Percentiles rank a stretch among this genome's conserved stretches.
Conservation (phyloP, 176 grass and related monocot species). For the Alopecurus myosuroides region DNA sequence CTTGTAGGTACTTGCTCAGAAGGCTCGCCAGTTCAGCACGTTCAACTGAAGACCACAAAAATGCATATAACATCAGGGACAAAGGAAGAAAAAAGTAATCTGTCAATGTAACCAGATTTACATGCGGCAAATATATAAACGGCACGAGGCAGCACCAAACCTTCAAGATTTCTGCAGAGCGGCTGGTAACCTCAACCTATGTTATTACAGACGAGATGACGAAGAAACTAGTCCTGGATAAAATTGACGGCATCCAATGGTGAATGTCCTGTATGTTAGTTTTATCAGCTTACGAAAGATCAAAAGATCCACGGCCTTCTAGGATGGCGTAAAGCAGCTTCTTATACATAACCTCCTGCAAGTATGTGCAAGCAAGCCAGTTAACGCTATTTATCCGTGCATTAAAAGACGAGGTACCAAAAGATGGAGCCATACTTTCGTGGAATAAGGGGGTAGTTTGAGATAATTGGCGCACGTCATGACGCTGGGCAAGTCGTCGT, state of each 20-base stretch:
- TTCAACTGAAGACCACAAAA: neutral
- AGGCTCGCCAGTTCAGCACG: conserved; percentile 2
- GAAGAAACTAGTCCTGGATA: conserved; percentile 30
- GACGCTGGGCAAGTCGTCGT: conserved; percentile 90
- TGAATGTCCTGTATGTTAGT: conserved; percentile 39
- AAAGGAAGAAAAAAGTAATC: neutral
- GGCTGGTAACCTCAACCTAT: conserved; percentile 21
- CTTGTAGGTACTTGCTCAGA: neutral
- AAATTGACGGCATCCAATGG: conserved; percentile 23
- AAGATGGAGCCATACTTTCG: conserved; percentile 38
- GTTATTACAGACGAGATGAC: conserved; percentile 31
- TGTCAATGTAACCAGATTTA: neutral
- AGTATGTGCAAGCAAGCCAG: neutral
- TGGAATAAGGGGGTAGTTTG: conserved; percentile 84
- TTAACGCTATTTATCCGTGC: neutral
- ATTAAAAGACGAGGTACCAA: neutral
- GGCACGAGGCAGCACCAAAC: neutral
- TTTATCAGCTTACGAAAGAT: conserved; percentile 63
- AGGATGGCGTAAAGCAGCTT: conserved; percentile 84
- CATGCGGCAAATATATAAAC: neutral
- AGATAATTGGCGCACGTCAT: conserved; percentile 98
- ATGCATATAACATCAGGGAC: neutral
- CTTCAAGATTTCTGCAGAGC: conserved; percentile 5
- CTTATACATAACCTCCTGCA: conserved; percentile 82
- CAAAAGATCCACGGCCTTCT: conserved; percentile 93